phyloP scores from a whole-genome alignment of 2,329 filamentous ascomycete species.

The Neoscytalidium dimidiatum region DNA sequence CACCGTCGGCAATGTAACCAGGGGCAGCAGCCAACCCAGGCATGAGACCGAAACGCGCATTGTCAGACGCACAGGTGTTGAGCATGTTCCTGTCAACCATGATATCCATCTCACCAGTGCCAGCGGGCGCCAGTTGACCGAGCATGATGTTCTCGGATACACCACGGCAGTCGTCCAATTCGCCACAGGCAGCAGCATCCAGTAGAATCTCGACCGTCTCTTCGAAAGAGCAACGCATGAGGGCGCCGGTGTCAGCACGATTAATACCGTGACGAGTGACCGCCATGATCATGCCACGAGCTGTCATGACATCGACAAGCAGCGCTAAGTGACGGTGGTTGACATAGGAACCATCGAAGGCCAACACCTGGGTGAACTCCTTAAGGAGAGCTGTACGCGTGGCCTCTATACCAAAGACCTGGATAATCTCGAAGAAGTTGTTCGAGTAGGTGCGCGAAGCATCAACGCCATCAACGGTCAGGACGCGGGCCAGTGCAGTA shows the following conservation, averaged over 20 bases:
- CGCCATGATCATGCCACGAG: constrained; percentile 88
- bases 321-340: constrained; percentile 97
- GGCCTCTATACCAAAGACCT: constrained; percentile 95
- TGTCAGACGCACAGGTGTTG: constrained; percentile 58
- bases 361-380: constrained; percentile 88
- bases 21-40: constrained; percentile 77
- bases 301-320: constrained; percentile 96
- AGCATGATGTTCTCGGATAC: constrained; percentile 99
- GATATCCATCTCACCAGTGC: constrained; percentile 94
- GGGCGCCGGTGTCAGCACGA: constrained; percentile 91
- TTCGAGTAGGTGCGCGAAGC: constrained; percentile 86
- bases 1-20: constrained; percentile 73
- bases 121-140: constrained; percentile 94
- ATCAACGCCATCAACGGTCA: constrained; percentile 87
- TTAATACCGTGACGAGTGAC: constrained; percentile 99
- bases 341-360: constrained; percentile 98
- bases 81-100: constrained; percentile 94
- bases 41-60: constrained; percentile 70
- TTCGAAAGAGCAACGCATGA: constrained; percentile 99
- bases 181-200: constrained; percentile 90
- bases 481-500: constrained; percentile 79
- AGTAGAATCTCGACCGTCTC: constrained; percentile 98
- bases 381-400: constrained; percentile 82
- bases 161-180: constrained; percentile 95
- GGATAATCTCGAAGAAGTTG: constrained; percentile 90